Conservation (phyloP, 2,329 filamentous ascomycete species). For the Aspergillus oerlinghausenensis region DNA sequence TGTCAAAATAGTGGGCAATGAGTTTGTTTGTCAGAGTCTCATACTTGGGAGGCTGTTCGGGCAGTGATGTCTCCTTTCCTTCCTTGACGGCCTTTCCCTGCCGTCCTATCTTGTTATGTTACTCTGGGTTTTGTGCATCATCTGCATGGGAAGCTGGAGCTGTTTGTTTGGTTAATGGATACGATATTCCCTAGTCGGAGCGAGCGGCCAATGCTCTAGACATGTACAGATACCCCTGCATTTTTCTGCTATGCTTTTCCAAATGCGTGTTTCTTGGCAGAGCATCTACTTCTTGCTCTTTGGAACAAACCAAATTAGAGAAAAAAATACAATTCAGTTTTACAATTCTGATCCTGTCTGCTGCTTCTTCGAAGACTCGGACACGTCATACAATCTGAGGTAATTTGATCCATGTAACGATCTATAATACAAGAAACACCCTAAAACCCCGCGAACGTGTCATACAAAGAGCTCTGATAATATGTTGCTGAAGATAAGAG, state of each 20-base stretch:
- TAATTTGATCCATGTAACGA: conserved; percentile 6
- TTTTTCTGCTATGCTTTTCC: neutral
- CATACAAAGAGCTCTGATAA: neutral
- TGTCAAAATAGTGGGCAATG: conserved; percentile 70
- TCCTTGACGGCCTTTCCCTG: neutral
- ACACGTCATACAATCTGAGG: conserved; percentile 4
- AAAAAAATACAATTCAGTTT: neutral
- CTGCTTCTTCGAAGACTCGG: neutral
- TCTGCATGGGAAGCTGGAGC: neutral
- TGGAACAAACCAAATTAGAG: neutral
- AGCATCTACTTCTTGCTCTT: neutral
- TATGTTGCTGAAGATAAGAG: neutral
- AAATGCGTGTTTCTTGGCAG: neutral
- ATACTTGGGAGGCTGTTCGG: conserved; percentile 78
- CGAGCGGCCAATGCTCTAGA: neutral
- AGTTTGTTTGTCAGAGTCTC: conserved; percentile 86
- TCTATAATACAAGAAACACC: conserved; percentile 35
- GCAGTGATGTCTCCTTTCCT: conserved; percentile 33
- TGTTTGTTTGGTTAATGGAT: neutral
- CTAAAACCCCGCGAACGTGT: conserved; percentile 8
- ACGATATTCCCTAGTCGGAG: neutral
- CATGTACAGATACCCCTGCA: neutral
- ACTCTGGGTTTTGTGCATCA: neutral
- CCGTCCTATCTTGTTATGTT: neutral
- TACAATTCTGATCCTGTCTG: neutral